Evolutionary conservation across 192 early-diverging fungal species (phyloP).

Genomic region (Coemansia sp.): DNA sequence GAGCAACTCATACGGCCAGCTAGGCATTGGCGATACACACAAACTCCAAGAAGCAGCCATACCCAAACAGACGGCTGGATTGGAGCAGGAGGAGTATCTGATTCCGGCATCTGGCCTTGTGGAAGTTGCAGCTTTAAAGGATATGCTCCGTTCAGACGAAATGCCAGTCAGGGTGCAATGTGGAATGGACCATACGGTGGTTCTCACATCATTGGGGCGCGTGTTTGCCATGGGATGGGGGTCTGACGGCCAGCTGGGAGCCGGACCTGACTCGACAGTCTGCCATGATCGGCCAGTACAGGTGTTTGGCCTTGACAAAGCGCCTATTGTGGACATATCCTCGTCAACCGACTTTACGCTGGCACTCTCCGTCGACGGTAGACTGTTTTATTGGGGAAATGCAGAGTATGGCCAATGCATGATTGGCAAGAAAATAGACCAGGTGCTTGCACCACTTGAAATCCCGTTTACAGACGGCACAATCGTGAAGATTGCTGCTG

Average conservation of each 20-base stretch:
- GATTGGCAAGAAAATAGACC: conserved; percentile 41
- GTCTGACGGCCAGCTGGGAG: conserved; percentile 72
- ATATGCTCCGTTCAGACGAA: conserved; percentile 25
- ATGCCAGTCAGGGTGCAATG: conserved; percentile 60
- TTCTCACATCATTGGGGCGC: conserved; percentile 58
- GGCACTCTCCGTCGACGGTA: conserved; percentile 53
- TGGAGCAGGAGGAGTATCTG: conserved; percentile 1
- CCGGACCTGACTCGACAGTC: conserved; percentile 49
- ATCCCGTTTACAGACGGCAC: conserved; percentile 40
- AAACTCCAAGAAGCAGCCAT: background rate
- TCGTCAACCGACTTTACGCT: conserved; percentile 71
- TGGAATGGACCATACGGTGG: conserved; percentile 68
- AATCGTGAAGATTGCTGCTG: conserved; percentile 62
- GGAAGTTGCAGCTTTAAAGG: conserved; percentile 19
- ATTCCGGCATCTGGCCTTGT: conserved; percentile 11
- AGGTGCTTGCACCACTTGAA: conserved; percentile 62
- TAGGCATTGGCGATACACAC: conserved; percentile 48
- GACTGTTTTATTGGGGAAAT: conserved; percentile 74
- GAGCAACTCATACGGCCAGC: conserved; percentile 69
- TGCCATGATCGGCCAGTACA: conserved; percentile 51
- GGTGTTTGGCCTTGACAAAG: conserved; percentile 49
- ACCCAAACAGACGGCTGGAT: background rate
- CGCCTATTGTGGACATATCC: conserved; percentile 54
- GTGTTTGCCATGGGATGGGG: conserved; percentile 76
- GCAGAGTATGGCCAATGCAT: conserved; percentile 76